phyloP scores from a whole-genome alignment of 306 rosid genomes.

The Cyclanthera cordifolia region DNA sequence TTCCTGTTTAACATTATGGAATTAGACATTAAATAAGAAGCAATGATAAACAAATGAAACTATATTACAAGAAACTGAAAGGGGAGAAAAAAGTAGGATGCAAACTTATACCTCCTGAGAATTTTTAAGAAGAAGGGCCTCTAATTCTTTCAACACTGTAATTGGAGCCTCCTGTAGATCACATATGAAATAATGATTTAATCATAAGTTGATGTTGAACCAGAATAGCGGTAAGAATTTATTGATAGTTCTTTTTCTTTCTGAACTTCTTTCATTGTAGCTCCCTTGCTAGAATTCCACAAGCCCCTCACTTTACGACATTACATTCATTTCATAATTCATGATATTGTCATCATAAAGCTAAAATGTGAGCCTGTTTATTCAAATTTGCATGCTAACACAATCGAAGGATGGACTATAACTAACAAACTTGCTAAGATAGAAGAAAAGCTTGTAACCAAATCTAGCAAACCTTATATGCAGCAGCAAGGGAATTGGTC shows the following conservation, averaged over 20 bases:
- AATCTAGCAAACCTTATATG: conserved; percentile 60
- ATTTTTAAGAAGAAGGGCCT: conserved; percentile 54
- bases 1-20: conserved; percentile 44
- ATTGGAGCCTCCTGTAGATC: conserved; percentile 57
- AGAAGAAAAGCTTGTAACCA: background rate
- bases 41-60: background rate
- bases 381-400: conserved; percentile 6
- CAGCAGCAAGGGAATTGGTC: conserved; percentile 66
- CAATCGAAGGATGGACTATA: background rate
- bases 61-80: background rate
- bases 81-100: background rate
- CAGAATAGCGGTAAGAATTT: background rate
- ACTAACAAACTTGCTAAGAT: background rate
- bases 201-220: background rate
- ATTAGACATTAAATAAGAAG: conserved; percentile 11
- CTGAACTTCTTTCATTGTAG: background rate
- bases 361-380: background rate
- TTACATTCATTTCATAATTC: background rate
- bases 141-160: conserved; percentile 63
- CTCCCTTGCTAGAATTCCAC: background rate
- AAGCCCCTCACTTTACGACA: background rate
- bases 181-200: conserved; percentile 20
- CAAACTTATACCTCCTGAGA: conserved; percentile 51
- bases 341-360: background rate
- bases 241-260: background rate